Base-by-base conservation (phyloP, 2,329 filamentous ascomycete species). In the Fusarium robinianum region DNA sequence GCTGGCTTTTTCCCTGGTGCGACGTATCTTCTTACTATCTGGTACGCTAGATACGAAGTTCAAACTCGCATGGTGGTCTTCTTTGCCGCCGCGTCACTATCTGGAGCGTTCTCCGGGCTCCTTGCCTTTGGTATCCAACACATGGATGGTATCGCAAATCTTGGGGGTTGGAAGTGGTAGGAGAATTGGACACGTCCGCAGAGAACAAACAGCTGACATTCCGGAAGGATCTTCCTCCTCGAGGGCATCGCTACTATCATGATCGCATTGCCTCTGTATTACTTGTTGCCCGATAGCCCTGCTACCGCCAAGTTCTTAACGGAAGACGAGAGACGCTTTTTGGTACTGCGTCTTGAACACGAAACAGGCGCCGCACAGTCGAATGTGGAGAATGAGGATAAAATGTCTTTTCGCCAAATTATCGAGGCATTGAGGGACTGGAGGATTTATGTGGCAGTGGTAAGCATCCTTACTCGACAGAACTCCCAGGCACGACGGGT, bases 101-200 rank as follows among this genome's bases (percentile, higher is more conserved):
- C 51, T 1, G 53, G 53, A 22, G 37, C 48, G 0, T 70, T 76
- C 22, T 76, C 52, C 1, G 53, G 53, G 3, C 44, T 56, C 6
- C 35, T 56, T 0, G 53, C 52, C 2, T 49, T 49, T 1, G 49
- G 35, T 5, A 56, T 56, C 5, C 35, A 39, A 8, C 39, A 52
- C 2, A 53, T 55, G 53, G 51, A 49, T 8, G 22, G 29, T 4
- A 12, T 41, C 10, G 26, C 12, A 6, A 29, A 52, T 0, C 24
- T 55, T 0, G 49, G 36, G 12, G 53, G 53, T 2, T 55, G 53
- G 53, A 41, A 48, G 3, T 56, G 41, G 51, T n/a, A n/a, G n/a
- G n/a, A n/a, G n/a, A n/a, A n/a, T n/a, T n/a, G n/a, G n/a, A n/a
- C n/a, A n/a, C n/a, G n/a, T n/a, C n/a, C n/a, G n/a, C n/a, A n/a